Evolutionary conservation across 1,284 basidiomycete genomes (phyloP).

Genomic region (Melampsora larici-populina): DNA sequence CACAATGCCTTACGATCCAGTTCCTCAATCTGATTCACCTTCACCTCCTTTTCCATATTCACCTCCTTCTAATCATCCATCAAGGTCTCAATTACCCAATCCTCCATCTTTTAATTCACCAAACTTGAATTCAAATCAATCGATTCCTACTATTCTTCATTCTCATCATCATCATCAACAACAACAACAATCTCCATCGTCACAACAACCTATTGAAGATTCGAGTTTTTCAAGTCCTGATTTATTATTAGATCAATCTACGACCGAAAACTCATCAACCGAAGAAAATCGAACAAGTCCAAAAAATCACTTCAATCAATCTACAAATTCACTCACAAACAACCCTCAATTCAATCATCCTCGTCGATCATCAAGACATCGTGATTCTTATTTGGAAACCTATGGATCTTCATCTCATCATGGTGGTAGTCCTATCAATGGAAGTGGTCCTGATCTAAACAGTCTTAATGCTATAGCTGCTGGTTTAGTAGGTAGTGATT

Average conservation of each 20-base stretch:
- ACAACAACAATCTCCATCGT: neutral
- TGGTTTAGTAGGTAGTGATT: slow-evolving; percentile 26
- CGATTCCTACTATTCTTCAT: neutral
- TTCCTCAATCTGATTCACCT: neutral
- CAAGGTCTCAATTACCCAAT: neutral
- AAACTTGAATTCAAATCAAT: neutral
- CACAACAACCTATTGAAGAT: neutral
- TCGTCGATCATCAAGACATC: neutral
- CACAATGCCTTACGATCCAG: slow-evolving; percentile 8
- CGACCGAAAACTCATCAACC: slow-evolving; percentile 6
- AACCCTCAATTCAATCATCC: no score
- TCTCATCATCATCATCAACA: slow-evolving; percentile 4
- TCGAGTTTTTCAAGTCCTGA: neutral
- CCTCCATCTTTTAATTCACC: slow-evolving; percentile 2
- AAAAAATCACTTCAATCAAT: neutral
- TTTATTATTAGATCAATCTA: neutral
- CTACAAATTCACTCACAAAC: neutral
- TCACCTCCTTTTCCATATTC: neutral
- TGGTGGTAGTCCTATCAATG: neutral
- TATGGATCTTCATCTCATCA: slow-evolving; percentile 9
- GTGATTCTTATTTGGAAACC: slow-evolving; percentile 31
- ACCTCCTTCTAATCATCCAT: slow-evolving; percentile 6
- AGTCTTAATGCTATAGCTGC: slow-evolving; percentile 29
- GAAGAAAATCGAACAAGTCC: neutral
- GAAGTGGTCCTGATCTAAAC: slow-evolving; percentile 10